These are phyloP conservation scores for Trichosporon sp. DNA, from an alignment of 1,284 basidiomycete species.

Conservation along the genomic window DNA sequence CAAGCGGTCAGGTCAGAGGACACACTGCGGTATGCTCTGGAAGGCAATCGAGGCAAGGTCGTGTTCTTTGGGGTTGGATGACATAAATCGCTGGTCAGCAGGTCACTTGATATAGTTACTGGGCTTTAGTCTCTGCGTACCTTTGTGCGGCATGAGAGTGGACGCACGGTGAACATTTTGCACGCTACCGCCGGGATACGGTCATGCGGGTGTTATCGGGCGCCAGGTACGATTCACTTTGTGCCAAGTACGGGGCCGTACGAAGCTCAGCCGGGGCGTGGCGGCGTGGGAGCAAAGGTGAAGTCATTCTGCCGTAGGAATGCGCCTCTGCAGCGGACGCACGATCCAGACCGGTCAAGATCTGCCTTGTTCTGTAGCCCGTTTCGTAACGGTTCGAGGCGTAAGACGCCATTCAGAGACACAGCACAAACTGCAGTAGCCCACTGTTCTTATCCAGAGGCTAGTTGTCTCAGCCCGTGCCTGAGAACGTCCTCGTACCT, in stretches of 20 bases:
- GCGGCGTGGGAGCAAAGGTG: background rate
- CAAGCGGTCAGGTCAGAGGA: background rate
- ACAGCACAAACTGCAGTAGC: background rate
- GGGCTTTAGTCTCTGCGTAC: background rate
- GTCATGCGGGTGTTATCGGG: background rate
- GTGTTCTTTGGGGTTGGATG: conserved; percentile 1
- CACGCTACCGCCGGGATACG: background rate
- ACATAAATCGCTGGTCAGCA: background rate
- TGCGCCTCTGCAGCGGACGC: background rate
- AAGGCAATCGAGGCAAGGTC: background rate
- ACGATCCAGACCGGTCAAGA: background rate
- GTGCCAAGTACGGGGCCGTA: background rate
- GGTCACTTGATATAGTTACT: background rate
- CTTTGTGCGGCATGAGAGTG: background rate
- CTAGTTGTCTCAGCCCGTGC: background rate
- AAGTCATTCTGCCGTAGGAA: background rate
- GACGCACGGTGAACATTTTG: background rate
- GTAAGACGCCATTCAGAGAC: background rate
- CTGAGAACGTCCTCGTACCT: background rate
- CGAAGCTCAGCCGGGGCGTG: background rate
- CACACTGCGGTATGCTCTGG: background rate
- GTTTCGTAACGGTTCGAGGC: background rate
- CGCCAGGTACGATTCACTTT: background rate
- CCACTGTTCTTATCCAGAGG: background rate
- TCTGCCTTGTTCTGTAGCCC: background rate